phyloP scores from a whole-genome alignment of 83 land plant species.

The Larix sibirica region DNA sequence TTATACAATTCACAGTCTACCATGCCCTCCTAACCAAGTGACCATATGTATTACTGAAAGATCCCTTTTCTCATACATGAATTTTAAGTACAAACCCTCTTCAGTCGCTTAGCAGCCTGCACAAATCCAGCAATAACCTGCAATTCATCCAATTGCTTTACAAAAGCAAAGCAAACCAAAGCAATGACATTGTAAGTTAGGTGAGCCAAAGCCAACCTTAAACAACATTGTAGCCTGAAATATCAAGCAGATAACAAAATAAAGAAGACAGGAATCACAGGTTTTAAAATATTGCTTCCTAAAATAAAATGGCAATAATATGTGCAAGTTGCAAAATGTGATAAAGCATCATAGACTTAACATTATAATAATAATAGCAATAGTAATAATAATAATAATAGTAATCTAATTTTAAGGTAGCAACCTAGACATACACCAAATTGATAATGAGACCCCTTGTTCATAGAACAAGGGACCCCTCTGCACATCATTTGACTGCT shows the following conservation, averaged over 20 bases:
- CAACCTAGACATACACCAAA: no score
- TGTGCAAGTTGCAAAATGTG: no score
- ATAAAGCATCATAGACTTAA: no score
- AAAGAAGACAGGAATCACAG: neutral
- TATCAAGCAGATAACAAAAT: neutral
- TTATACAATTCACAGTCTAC: neutral
- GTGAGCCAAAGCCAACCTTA: neutral
- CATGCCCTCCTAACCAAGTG: no score
- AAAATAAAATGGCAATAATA: no score
- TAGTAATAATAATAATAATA: no score
- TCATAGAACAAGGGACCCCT: no score
- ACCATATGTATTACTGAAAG: neutral
- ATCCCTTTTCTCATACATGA: neutral
- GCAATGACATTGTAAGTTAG: conserved; percentile 2
- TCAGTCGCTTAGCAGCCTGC: conserved; percentile 64
- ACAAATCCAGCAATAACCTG: conserved; percentile 71
- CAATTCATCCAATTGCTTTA: conserved; percentile 76
- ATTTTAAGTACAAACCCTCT: conserved; percentile 42
- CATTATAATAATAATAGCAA: no score
- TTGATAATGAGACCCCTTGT: no score
- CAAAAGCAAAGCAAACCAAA: neutral
- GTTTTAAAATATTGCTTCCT: no score
- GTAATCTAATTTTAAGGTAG: no score
- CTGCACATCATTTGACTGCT: no score
- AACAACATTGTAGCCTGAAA: neutral